phyloP scores from a whole-genome alignment of 768 basidiomycete genomes.

The Boletus eberwhitei region DNA sequence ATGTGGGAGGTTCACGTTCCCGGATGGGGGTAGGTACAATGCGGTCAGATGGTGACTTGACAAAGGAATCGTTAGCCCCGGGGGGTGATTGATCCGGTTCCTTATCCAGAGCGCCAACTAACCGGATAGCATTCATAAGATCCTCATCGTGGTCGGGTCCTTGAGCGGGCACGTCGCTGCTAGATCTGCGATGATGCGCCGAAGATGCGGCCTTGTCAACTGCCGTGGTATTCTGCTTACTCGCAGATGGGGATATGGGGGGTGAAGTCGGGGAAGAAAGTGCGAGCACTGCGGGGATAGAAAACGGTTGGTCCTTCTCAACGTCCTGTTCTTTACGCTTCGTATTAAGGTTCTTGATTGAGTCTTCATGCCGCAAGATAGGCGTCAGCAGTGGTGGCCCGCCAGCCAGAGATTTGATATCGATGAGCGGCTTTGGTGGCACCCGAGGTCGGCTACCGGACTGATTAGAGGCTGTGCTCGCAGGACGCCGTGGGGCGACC shows the following conservation, averaged over 20 bases:
- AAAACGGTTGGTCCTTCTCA: constrained; percentile 29
- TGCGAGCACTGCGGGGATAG: constrained; percentile 26
- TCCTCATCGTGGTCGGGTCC: constrained; percentile 26
- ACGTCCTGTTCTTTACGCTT: constrained; percentile 19
- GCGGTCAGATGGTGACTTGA: constrained; percentile 11
- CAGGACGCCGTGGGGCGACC: constrained; percentile 61
- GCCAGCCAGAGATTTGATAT: constrained; percentile 28
- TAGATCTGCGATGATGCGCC: constrained; percentile 17
- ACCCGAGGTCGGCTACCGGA: constrained; percentile 28
- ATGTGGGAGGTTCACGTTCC: constrained; percentile 49
- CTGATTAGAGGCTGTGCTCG: constrained; percentile 47
- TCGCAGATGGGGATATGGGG: constrained; percentile 14
- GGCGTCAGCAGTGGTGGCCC: constrained; percentile 37
- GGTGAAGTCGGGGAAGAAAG: constrained; percentile 18
- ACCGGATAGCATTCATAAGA: constrained; percentile 29
- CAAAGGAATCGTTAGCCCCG: background rate
- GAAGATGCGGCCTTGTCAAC: background rate
- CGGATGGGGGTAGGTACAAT: constrained; percentile 57
- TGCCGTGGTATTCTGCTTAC: constrained; percentile 4
- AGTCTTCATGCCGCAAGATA: constrained; percentile 28
- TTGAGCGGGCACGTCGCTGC: constrained; percentile 13
- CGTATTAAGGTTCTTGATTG: constrained; percentile 21
- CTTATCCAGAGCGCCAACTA: constrained; percentile 28
- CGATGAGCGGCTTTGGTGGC: constrained; percentile 45
- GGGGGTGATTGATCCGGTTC: constrained; percentile 15